Evolutionary conservation across 495 filamentous ascomycete genomes (phyloP).

Genomic region (Aspergillus mulundensis): DNA sequence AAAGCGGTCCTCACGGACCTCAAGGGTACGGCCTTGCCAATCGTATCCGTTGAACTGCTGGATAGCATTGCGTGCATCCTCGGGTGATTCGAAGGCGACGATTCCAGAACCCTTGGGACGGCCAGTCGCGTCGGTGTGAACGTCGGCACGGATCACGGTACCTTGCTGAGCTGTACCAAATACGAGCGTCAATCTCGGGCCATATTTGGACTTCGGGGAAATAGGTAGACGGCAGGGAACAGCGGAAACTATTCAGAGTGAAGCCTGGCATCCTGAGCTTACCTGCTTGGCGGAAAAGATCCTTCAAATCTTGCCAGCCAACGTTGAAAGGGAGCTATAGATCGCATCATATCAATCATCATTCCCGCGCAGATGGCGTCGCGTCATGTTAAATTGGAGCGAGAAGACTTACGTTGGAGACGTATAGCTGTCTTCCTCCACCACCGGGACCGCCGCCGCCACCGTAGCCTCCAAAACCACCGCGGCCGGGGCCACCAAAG

Average conservation of each 20-base stretch:
- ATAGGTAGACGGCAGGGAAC: slow-evolving; percentile 11
- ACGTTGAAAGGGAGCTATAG: slow-evolving; percentile 92
- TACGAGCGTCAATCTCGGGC: slow-evolving; percentile 27
- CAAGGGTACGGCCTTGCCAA: slow-evolving; percentile 90
- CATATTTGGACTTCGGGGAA: slow-evolving; percentile 6
- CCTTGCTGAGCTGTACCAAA: slow-evolving; percentile 60
- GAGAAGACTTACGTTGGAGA: slow-evolving; percentile 87
- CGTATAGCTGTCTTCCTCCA: slow-evolving; percentile 84
- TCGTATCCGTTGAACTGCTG: slow-evolving; percentile 97
- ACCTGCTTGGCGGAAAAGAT: slow-evolving; percentile 98
- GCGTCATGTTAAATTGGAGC: slow-evolving; percentile 11
- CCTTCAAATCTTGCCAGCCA: slow-evolving; percentile 99
- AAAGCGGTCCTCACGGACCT: slow-evolving; percentile 95
- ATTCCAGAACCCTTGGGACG: slow-evolving; percentile 94
- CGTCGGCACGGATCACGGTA: slow-evolving; percentile 89
- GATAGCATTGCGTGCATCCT: slow-evolving; percentile 94
- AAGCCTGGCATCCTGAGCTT: slow-evolving; percentile 39
- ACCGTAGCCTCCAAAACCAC: slow-evolving; percentile 41
- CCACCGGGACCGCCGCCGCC: slow-evolving; percentile 47
- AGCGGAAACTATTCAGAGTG: neutral
- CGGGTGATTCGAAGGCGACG: slow-evolving; percentile 89
- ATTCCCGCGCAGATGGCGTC: neutral
- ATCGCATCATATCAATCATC: slow-evolving; percentile 8
- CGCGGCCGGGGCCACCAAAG: slow-evolving; percentile 51
- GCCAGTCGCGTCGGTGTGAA: slow-evolving; percentile 86